phyloP scores from a whole-genome alignment of 2,329 filamentous ascomycete species.

The Xylaria multiplex region DNA sequence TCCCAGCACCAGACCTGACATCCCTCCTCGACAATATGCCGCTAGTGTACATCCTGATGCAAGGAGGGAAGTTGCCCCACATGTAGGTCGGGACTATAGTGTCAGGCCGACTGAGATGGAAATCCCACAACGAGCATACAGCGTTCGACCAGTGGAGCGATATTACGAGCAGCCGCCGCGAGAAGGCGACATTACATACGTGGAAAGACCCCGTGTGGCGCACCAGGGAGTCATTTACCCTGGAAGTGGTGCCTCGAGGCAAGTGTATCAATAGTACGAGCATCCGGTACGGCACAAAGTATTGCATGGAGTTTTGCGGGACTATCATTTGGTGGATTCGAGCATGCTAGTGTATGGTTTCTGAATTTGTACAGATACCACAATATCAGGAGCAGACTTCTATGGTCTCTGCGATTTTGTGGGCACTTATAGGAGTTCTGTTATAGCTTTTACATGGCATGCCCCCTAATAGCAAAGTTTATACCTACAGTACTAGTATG shows the following conservation, averaged over 20 bases:
- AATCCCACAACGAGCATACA: slow-evolving; percentile 53
- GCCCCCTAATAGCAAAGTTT: background rate
- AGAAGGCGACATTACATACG: slow-evolving; percentile 56
- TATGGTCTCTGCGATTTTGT: background rate
- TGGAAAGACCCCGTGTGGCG: slow-evolving; percentile 56
- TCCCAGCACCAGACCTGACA: slow-evolving; percentile 55
- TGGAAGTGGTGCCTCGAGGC: slow-evolving; percentile 50
- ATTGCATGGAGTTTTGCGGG: slow-evolving; percentile 17
- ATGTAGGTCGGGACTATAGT: slow-evolving; percentile 48
- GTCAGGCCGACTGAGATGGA: slow-evolving; percentile 49
- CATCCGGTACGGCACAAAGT: slow-evolving; percentile 15
- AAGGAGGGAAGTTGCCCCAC: slow-evolving; percentile 48
- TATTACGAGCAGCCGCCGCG: slow-evolving; percentile 55
- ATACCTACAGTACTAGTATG: background rate
- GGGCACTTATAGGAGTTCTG: slow-evolving; percentile 9
- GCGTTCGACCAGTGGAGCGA: slow-evolving; percentile 54
- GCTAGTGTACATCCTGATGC: slow-evolving; percentile 54
- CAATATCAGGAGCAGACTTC: background rate
- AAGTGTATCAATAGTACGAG: slow-evolving; percentile 45
- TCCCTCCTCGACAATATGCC: slow-evolving; percentile 60
- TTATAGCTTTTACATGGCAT: slow-evolving; percentile 14
- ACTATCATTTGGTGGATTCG: slow-evolving; percentile 12
- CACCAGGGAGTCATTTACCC: slow-evolving; percentile 58
- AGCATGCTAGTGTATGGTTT: slow-evolving; percentile 7
- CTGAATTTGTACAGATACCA: slow-evolving; percentile 12